These are phyloP conservation scores for Dioscorea zingiberensis DNA, from an alignment of 106 monocot genomes.

Conservation along the genomic window DNA sequence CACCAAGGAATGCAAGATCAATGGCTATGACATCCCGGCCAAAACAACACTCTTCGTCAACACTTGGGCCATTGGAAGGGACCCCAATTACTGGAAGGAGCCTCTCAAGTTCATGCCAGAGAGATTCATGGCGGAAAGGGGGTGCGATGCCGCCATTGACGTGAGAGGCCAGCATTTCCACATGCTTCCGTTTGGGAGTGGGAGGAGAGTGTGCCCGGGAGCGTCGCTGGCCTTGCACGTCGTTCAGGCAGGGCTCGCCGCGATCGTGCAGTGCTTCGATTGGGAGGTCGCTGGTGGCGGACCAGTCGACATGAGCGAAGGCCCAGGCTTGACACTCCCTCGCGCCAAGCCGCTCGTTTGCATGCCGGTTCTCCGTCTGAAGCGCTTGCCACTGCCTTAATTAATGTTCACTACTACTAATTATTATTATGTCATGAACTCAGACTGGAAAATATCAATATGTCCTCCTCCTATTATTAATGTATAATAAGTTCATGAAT, in stretches of 20 bases:
- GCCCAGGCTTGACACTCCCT: neutral
- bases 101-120: constrained; percentile 26
- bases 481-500: no score
- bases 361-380: neutral
- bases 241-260: constrained; percentile 30
- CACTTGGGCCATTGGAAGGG: constrained; percentile 14
- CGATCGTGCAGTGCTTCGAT: constrained; percentile 40
- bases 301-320: neutral
- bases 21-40: constrained; percentile 12
- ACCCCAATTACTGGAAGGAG: constrained; percentile 15
- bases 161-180: constrained; percentile 25
- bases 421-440: no score
- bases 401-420: no score
- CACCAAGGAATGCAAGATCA: neutral
- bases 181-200: constrained; percentile 41
- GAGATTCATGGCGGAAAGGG: constrained; percentile 8
- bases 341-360: neutral
- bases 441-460: no score
- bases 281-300: constrained; percentile 17
- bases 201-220: constrained; percentile 53
- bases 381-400: neutral
- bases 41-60: constrained; percentile 8
- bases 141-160: neutral
- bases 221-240: constrained; percentile 32
- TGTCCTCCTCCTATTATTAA: no score